These are phyloP conservation scores for Neoboletus subvelutipes DNA, from an alignment of 768 basidiomycete species.

Conservation along the genomic window DNA sequence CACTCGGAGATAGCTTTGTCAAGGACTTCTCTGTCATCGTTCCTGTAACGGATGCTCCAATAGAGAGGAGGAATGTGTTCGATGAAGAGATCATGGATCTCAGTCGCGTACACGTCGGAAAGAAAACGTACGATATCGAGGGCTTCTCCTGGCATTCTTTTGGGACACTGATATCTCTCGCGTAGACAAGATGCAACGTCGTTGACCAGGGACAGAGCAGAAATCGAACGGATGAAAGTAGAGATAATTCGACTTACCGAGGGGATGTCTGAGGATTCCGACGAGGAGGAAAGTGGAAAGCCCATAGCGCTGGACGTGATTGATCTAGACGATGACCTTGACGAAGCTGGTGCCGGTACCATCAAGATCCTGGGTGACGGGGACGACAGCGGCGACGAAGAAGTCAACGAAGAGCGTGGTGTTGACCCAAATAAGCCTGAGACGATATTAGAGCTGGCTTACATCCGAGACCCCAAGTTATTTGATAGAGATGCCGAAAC, in stretches of 20 bases:
- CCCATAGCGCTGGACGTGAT: conserved; percentile 25
- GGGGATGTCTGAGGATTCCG: conserved; percentile 60
- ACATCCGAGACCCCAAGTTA: conserved; percentile 67
- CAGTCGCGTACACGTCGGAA: conserved; percentile 58
- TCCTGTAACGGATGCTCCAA: conserved; percentile 18
- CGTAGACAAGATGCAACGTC: conserved; percentile 45
- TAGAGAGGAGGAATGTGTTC: conserved; percentile 69
- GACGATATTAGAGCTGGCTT: conserved; percentile 72
- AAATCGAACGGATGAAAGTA: conserved; percentile 75
- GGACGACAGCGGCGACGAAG: conserved; percentile 42
- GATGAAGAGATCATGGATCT: conserved; percentile 72
- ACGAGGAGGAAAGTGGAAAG: conserved; percentile 50
- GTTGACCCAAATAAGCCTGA: conserved; percentile 42
- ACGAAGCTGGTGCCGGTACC: conserved; percentile 38
- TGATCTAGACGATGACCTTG: conserved; percentile 56
- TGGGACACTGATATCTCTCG: conserved; percentile 4
- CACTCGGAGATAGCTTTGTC: conserved; percentile 18
- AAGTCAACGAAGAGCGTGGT: conserved; percentile 30
- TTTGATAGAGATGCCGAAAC: conserved; percentile 80
- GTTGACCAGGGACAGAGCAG: conserved; percentile 53
- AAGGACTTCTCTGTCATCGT: background rate
- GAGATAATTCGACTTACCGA: conserved; percentile 80
- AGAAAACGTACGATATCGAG: conserved; percentile 50
- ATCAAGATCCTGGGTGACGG: conserved; percentile 62
- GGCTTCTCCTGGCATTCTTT: background rate